phyloP scores from a whole-genome alignment of 2,329 filamentous ascomycete genomes.

The Colletotrichum phormii region DNA sequence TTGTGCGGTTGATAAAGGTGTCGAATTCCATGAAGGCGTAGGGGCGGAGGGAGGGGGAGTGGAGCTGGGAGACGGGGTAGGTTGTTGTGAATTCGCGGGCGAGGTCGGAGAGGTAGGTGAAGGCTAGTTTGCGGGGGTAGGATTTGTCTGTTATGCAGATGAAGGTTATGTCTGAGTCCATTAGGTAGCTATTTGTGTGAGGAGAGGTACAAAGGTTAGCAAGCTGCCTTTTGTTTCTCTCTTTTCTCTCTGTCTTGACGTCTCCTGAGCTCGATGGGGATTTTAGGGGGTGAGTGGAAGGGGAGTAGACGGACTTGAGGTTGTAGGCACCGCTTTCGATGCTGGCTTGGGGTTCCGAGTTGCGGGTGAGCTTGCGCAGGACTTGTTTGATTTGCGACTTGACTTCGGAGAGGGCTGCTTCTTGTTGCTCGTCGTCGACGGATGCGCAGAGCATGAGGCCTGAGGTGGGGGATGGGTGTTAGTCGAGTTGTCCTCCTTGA shows the following conservation, averaged over 20 bases:
- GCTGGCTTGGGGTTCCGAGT: conserved; percentile 89
- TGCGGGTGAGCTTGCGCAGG: conserved; percentile 87
- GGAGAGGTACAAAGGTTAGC: not conserved
- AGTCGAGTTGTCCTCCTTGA: conserved; percentile 13
- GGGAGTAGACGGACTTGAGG: conserved; percentile 75
- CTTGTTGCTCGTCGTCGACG: conserved; percentile 88
- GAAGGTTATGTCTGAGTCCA: conserved; percentile 87
- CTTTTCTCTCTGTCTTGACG: no score
- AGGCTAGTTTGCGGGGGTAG: conserved; percentile 97
- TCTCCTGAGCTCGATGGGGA: no score
- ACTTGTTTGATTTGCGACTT: conserved; percentile 93
- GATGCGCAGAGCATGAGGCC: conserved; percentile 96
- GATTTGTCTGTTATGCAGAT: conserved; percentile 92
- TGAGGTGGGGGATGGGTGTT: conserved; percentile 50
- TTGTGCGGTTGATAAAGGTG: conserved; percentile 93
- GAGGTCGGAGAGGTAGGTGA: conserved; percentile 96
- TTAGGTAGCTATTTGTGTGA: conserved; percentile 75
- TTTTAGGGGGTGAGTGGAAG: not conserved
- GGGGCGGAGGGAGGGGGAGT: conserved; percentile 80
- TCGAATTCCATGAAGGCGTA: conserved; percentile 99
- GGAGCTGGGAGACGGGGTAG: conserved; percentile 80
- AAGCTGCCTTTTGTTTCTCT: not conserved
- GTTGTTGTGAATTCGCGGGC: conserved; percentile 90
- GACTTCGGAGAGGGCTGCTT: conserved; percentile 83
- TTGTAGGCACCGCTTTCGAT: conserved; percentile 88